Evolutionary conservation across 2,329 filamentous ascomycete species (phyloP).

Genomic region (Akanthomyces muscarius): DNA sequence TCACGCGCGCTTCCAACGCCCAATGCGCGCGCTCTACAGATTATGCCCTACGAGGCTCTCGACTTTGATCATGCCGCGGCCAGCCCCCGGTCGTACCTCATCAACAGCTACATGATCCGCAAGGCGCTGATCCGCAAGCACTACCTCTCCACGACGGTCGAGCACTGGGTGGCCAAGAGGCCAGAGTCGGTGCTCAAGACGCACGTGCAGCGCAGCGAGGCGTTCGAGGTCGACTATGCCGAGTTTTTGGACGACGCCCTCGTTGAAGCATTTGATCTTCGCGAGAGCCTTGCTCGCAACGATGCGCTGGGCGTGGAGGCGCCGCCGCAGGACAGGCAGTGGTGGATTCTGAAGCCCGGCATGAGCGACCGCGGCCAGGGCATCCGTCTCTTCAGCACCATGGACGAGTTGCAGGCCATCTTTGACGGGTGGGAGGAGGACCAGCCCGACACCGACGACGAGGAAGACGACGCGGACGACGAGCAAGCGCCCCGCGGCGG

Average conservation of each 20-base stretch:
- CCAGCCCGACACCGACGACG: conserved; percentile 60
- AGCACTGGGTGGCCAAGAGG: conserved; percentile 82
- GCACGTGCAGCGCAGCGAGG: conserved; percentile 73
- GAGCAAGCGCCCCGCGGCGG: conserved; percentile 28
- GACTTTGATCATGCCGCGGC: conserved; percentile 73
- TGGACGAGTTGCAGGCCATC: conserved; percentile 77
- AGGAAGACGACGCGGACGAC: conserved; percentile 44
- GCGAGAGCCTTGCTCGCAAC: conserved; percentile 72
- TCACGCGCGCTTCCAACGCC: conserved; percentile 28
- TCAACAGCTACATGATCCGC: conserved; percentile 91
- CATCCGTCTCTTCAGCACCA: conserved; percentile 81
- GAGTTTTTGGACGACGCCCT: conserved; percentile 95
- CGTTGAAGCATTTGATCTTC: conserved; percentile 82
- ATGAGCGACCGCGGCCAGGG: conserved; percentile 97
- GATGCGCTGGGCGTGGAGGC: background rate
- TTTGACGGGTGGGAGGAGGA: conserved; percentile 88
- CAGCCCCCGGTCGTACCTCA: conserved; percentile 55
- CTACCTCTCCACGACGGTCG: conserved; percentile 78
- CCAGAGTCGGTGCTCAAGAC: conserved; percentile 63
- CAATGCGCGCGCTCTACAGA: conserved; percentile 59
- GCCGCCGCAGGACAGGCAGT: conserved; percentile 52
- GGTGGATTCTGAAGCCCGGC: conserved; percentile 97
- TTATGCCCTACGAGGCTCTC: conserved; percentile 79
- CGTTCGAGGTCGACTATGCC: conserved; percentile 93
- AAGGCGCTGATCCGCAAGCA: conserved; percentile 97